A percentile compares a stretch with the other conserved stretches of the same genome.
phyloP scores from a whole-genome alignment of 2,329 filamentous ascomycete species.

The Incumbomyces delicatus region DNA sequence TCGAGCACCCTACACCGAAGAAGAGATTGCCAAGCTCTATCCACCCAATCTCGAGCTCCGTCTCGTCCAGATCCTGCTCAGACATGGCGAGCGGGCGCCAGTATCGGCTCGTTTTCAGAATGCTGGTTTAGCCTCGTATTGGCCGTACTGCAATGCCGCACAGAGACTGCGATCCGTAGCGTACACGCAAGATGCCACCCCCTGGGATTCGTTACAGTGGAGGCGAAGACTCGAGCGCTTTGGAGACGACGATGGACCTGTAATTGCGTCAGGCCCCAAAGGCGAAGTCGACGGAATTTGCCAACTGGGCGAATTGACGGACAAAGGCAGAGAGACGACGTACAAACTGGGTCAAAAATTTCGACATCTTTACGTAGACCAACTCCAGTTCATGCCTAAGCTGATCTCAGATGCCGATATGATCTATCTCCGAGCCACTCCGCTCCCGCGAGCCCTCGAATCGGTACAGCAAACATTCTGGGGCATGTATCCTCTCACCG shows the following conservation, averaged over 20 bases:
- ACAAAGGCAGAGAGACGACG: slow-evolving; percentile 63
- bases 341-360: slow-evolving; percentile 58
- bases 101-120: slow-evolving; percentile 83
- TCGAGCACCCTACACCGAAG: slow-evolving; percentile 64
- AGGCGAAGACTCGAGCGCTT: slow-evolving; percentile 75
- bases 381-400: slow-evolving; percentile 59
- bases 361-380: slow-evolving; percentile 63
- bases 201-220: slow-evolving; percentile 52
- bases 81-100: slow-evolving; percentile 60
- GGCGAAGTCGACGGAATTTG: slow-evolving; percentile 73
- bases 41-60: slow-evolving; percentile 70
- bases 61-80: slow-evolving; percentile 69
- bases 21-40: slow-evolving; percentile 74
- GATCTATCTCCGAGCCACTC: slow-evolving; percentile 65
- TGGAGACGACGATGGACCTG: slow-evolving; percentile 57
- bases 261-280: slow-evolving; percentile 56
- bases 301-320: slow-evolving; percentile 58
- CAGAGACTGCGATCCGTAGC: slow-evolving; percentile 58
- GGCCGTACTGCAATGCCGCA: slow-evolving; percentile 83
- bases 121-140: slow-evolving; percentile 48
- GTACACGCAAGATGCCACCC: slow-evolving; percentile 41
- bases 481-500: slow-evolving; percentile 58
- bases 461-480: slow-evolving; percentile 66
- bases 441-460: slow-evolving; percentile 65
- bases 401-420: slow-evolving; percentile 47